Conservation (phyloP, 2,329 filamentous ascomycete genomes). For the Xylariaceae sp. region DNA sequence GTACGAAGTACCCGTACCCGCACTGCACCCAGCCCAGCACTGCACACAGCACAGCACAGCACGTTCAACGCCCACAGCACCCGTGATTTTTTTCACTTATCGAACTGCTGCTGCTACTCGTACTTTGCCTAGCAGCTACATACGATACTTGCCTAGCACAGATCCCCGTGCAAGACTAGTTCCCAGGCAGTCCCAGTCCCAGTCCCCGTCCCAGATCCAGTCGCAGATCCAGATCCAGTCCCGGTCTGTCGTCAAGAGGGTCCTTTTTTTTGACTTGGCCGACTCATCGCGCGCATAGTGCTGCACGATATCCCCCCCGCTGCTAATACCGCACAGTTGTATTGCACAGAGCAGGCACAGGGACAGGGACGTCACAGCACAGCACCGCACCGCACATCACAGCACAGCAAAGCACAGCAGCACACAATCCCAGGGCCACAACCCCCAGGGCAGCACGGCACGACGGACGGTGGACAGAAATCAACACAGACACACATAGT, state of each 20-base stretch:
- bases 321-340: constrained; percentile 1
- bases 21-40: constrained; percentile 11
- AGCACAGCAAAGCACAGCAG: constrained; percentile 11
- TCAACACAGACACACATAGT: constrained; percentile 11
- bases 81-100: constrained; percentile 8
- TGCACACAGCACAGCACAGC: no score
- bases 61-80: constrained; percentile 10
- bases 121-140: no score
- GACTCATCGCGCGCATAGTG: constrained; percentile 12
- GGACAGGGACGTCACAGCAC: constrained; percentile 5
- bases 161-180: constrained; percentile 8
- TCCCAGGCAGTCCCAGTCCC: not conserved
- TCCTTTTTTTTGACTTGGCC: constrained; percentile 14
- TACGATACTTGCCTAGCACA: no score
- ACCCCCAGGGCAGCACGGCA: constrained; percentile 13
- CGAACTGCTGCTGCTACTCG: constrained; percentile 2
- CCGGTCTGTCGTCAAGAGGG: constrained; percentile 17
- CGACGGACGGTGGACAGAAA: not conserved
- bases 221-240: constrained; percentile 12
- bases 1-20: constrained; percentile 9
- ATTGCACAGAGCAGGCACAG: constrained; percentile 3
- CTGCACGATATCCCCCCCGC: constrained; percentile 1
- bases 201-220: constrained; percentile 4
- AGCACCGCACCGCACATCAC: constrained; percentile 7
- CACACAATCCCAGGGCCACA: not conserved